Evolutionary conservation across 768 basidiomycete species (phyloP), one percentile per base, ranked within the genome.

Genomic region (Mycena leptocephala): DNA sequence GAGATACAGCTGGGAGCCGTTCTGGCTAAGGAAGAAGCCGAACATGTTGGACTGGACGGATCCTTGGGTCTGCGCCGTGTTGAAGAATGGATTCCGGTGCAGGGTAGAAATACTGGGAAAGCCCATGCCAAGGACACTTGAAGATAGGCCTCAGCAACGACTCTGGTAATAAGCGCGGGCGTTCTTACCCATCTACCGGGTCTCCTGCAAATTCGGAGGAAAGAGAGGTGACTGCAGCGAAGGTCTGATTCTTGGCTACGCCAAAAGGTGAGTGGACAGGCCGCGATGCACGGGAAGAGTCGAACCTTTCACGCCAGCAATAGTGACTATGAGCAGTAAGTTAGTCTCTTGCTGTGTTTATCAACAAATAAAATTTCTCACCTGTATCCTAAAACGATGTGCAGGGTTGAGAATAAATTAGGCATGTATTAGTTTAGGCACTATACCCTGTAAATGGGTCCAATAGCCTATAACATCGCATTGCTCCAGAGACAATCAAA

Each of bases 1-100:
- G 53, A 93, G 81, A 73, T 83, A 87, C 22, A 93, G 87, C 81
- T 91, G 89, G 32, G 88, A 86, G 53, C 82, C 83, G n/a, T 83
- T 81, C 28, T 81, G n/a, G 18, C 86, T 79, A 55, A 92, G 85
- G 66, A 88, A 86, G 76, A 92, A 86, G 37, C 86, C 85, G 74
- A 92, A 91, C 39, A 83, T 79, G 59, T 83, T 79, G 43, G 84
- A 72, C 2, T 81, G 24, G 16, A 85, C 80, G 22, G 77, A 71
- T 11, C 81, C 83, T 43, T 87, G 79, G 11, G 81, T 79, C 28
- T 88, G 56, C 56, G 90, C 85, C 7, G 86, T 88, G 74, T 87
- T 83, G 79, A 89, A 89, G 75, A 87, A 84, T 5, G 88, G 84
- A 10, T 78, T 77, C 10, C 83, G 39, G 56, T 62, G 22, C 30